These are phyloP conservation scores for Kondoa malvinella DNA, from an alignment of 768 basidiomycete genomes.

Conservation along the genomic window DNA sequence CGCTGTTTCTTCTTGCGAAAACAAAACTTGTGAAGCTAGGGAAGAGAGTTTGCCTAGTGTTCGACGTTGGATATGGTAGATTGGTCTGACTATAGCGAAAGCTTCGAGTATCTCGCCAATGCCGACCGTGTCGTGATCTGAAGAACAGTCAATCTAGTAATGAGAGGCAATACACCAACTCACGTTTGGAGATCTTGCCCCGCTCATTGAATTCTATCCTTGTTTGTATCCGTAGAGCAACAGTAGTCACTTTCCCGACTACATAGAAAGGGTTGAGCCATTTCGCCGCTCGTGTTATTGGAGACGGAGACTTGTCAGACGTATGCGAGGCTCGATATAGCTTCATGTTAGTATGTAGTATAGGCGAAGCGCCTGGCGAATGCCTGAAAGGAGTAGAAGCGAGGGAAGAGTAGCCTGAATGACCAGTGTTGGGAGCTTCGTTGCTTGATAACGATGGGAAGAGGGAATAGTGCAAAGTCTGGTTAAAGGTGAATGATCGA, in stretches of 20 bases:
- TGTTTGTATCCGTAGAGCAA: neutral
- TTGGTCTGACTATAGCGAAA: neutral
- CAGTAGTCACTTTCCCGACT: neutral
- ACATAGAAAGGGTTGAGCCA: neutral
- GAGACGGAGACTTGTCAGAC: neutral
- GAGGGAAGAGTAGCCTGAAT: neutral
- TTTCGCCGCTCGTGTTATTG: neutral
- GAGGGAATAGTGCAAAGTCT: slow-evolving; percentile 2
- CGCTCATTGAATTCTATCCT: slow-evolving; percentile 4
- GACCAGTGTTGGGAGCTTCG: neutral
- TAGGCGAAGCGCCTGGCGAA: neutral
- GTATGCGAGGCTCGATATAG: neutral
- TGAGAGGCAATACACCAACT: neutral
- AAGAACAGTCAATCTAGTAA: neutral
- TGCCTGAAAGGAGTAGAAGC: neutral
- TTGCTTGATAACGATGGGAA: neutral
- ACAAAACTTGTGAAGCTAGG: neutral
- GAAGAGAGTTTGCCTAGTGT: neutral
- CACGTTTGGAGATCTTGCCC: neutral
- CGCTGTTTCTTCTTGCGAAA: neutral
- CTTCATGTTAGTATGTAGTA: neutral
- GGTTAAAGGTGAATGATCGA: neutral
- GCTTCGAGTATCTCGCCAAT: slow-evolving; percentile 1
- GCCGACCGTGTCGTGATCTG: slow-evolving; percentile 3
- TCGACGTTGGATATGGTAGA: slow-evolving; percentile 6